Percentiles rank a stretch among this genome's conserved stretches.
These are phyloP conservation scores for Acacia concinna DNA, from an alignment of 331 rosid species.

Conservation along the genomic window DNA sequence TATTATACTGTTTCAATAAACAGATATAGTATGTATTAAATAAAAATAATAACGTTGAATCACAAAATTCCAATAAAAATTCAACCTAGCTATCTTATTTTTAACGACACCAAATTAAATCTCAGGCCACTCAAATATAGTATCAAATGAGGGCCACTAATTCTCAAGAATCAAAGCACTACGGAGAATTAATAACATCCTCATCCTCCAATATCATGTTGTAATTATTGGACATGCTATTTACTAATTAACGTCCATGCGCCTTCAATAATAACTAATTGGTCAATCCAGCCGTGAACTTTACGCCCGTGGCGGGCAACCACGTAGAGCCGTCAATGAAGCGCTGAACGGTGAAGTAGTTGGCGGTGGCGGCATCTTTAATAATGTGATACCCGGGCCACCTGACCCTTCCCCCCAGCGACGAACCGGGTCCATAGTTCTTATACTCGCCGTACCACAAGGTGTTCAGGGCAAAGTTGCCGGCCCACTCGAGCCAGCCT, in stretches of 20 bases:
- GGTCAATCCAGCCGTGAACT: constrained; percentile 59
- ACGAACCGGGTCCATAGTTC: constrained; percentile 73
- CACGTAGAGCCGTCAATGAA: constrained; percentile 67
- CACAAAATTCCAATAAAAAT: not conserved
- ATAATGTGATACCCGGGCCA: constrained; percentile 86
- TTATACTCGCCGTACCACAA: constrained; percentile 90
- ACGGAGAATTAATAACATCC: not conserved
- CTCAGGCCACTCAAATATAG: not conserved
- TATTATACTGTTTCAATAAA: not conserved
- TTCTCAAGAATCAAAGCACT: constrained; percentile 10
- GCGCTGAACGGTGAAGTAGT: constrained; percentile 56
- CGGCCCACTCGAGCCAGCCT: constrained; percentile 96
- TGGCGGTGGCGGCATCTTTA: constrained; percentile 51
- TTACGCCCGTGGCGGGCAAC: constrained; percentile 79
- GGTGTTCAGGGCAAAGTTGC: constrained; percentile 73
- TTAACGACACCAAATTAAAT: not conserved
- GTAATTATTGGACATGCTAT: not conserved
- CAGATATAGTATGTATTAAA: not conserved
- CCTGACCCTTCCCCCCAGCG: constrained; percentile 45
- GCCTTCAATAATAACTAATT: constrained; percentile 17
- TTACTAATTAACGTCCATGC: not conserved
- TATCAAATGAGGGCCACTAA: not conserved
- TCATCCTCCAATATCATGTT: constrained; percentile 3
- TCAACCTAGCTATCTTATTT: not conserved
- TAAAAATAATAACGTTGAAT: not conserved